Conservation (phyloP, 306 rosid species). For the Clitoria ternatea region DNA sequence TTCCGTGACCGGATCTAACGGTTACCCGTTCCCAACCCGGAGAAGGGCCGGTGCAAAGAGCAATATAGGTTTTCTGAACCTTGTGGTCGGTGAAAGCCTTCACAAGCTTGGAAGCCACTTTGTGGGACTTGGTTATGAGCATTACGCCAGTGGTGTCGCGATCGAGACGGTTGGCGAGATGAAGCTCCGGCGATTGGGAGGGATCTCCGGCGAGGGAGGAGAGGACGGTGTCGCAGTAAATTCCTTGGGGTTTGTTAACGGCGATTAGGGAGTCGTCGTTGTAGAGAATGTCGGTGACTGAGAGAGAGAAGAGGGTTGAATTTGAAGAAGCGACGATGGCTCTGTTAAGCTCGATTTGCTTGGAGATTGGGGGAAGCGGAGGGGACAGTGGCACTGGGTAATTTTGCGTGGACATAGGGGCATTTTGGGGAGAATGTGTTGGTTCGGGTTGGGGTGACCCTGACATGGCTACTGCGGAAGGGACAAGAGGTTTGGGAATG, state of each 20-base stretch:
- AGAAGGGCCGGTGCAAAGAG: slow-evolving; percentile 49
- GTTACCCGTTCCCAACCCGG: slow-evolving; percentile 66
- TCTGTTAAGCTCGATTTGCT: slow-evolving; percentile 62
- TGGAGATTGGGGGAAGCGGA: slow-evolving; percentile 62
- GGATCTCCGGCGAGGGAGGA: slow-evolving; percentile 34
- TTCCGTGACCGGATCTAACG: slow-evolving; percentile 77
- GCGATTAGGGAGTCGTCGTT: slow-evolving; percentile 70
- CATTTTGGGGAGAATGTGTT: slow-evolving; percentile 30
- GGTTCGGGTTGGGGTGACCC: slow-evolving; percentile 21
- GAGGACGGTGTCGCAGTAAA: slow-evolving; percentile 73
- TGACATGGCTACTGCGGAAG: slow-evolving; percentile 43
- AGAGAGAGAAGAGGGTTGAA: slow-evolving; percentile 48
- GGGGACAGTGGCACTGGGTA: slow-evolving; percentile 81
- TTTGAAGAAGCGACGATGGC: slow-evolving; percentile 71
- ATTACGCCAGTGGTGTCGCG: slow-evolving; percentile 83
- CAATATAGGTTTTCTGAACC: slow-evolving; percentile 75
- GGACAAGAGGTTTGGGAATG: slow-evolving; percentile 12
- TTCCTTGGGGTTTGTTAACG: slow-evolving; percentile 75
- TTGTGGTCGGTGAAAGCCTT: slow-evolving; percentile 74
- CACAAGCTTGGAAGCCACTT: slow-evolving; percentile 75
- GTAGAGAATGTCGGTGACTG: slow-evolving; percentile 41
- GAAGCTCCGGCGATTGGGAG: slow-evolving; percentile 47
- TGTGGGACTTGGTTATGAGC: slow-evolving; percentile 76
- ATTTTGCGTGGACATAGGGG: slow-evolving; percentile 14
- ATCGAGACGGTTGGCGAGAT: slow-evolving; percentile 87